Evolutionary conservation across 2,329 filamentous ascomycete species (phyloP).

Genomic region (Graphilbum ipis-grandicollis): DNA sequence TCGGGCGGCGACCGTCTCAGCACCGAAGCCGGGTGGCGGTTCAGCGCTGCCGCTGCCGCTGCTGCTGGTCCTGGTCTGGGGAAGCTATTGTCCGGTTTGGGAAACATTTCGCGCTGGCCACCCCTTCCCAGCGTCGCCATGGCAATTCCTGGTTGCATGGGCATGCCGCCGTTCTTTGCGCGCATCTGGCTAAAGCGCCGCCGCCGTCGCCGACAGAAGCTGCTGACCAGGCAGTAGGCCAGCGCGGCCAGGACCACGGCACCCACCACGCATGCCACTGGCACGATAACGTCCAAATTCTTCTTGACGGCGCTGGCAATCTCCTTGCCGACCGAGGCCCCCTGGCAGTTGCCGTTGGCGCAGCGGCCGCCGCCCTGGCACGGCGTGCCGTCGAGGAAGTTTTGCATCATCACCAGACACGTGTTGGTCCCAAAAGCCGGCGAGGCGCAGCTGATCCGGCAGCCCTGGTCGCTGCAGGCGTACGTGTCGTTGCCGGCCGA

Average conservation of each 20-base stretch:
- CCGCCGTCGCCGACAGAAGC: too few relatives aligned
- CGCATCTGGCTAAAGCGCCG: too few relatives aligned
- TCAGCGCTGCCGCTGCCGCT: too few relatives aligned
- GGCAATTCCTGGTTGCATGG: neutral
- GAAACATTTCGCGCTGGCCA: too few relatives aligned
- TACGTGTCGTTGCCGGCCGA: constrained; percentile 54
- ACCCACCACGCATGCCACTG: constrained; percentile 54
- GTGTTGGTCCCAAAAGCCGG: constrained; percentile 46
- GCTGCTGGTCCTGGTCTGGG: too few relatives aligned
- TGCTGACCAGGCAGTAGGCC: constrained; percentile 38
- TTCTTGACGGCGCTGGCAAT: constrained; percentile 58
- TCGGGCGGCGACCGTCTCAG: neutral
- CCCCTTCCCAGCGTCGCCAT: too few relatives aligned
- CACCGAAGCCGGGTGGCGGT: neutral
- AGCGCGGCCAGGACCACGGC: constrained; percentile 54
- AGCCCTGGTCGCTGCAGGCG: constrained; percentile 58
- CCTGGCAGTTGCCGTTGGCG: constrained; percentile 59
- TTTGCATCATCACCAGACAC: constrained; percentile 68
- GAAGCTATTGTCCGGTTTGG: too few relatives aligned
- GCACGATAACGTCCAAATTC: constrained; percentile 71
- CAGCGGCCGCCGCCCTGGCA: constrained; percentile 72
- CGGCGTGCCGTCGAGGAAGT: constrained; percentile 81
- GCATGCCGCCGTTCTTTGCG: constrained; percentile 1
- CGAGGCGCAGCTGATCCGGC: constrained; percentile 59
- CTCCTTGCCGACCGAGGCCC: constrained; percentile 50